phyloP scores from a whole-genome alignment of 495 filamentous ascomycete genomes.

The Penicillium taxi region DNA sequence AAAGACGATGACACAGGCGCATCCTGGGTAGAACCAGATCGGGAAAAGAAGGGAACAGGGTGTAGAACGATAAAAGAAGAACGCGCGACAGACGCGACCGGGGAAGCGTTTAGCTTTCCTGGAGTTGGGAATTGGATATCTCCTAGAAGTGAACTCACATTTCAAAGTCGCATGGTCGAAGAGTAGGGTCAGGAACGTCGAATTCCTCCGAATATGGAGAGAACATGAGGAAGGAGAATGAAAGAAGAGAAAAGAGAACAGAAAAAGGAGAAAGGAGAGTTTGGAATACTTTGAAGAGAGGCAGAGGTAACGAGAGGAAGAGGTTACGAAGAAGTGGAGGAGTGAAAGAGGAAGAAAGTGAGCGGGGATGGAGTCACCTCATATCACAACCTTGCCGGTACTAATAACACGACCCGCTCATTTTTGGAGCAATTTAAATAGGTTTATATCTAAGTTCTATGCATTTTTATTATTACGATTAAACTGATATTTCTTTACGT shows the following conservation, averaged over 20 bases:
- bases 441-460: too few relatives aligned
- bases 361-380: slow-evolving; percentile 29
- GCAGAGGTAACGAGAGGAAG: slow-evolving; percentile 10
- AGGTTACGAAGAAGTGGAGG: slow-evolving; percentile 10
- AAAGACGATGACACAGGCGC: slow-evolving; percentile 39
- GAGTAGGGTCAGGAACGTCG: slow-evolving; percentile 26
- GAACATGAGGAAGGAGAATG: slow-evolving; percentile 24
- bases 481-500: neutral
- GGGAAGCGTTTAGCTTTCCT: slow-evolving; percentile 7
- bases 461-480: neutral
- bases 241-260: slow-evolving; percentile 9
- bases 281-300: too few relatives aligned
- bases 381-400: slow-evolving; percentile 15
- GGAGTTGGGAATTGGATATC: neutral
- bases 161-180: slow-evolving; percentile 29
- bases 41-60: slow-evolving; percentile 22
- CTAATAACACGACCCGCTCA: neutral
- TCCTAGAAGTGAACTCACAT: slow-evolving; percentile 14
- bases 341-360: slow-evolving; percentile 9
- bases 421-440: too few relatives aligned
- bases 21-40: slow-evolving; percentile 34
- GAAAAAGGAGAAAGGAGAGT: slow-evolving; percentile 12
- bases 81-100: slow-evolving; percentile 13
- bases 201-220: slow-evolving; percentile 30
- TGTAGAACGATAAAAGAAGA: slow-evolving; percentile 16